Conservation (phyloP, 2,329 filamentous ascomycete species). For the Cladosporium sp. region DNA sequence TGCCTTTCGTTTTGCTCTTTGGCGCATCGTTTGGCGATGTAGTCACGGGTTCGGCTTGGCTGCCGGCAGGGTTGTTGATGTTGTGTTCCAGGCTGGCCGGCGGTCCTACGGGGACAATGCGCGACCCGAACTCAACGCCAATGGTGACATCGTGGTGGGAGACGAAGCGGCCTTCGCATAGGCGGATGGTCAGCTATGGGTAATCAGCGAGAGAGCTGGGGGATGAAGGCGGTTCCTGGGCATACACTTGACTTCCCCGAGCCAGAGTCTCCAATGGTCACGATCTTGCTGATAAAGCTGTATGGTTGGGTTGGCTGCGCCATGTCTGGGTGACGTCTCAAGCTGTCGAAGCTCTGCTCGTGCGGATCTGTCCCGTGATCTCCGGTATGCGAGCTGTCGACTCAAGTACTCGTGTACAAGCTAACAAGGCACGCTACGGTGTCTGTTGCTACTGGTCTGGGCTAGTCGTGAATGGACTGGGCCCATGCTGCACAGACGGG, state of each 20-base stretch:
- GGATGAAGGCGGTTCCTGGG: conserved; percentile 10
- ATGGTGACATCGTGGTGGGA: conserved; percentile 95
- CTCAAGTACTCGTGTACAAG: neutral
- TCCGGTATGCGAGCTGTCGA: neutral
- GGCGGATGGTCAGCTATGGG: conserved; percentile 72
- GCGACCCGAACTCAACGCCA: conserved; percentile 90
- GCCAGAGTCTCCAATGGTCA: conserved; percentile 93
- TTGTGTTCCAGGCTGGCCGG: conserved; percentile 59
- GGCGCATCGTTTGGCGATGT: conserved; percentile 15
- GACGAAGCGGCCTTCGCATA: conserved; percentile 94
- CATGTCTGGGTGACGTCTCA: neutral
- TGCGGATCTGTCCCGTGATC: neutral
- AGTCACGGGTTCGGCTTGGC: conserved; percentile 10
- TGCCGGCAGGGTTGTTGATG: conserved; percentile 44
- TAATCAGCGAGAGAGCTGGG: conserved; percentile 11
- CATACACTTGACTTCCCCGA: conserved; percentile 80
- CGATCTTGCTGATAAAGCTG: conserved; percentile 99
- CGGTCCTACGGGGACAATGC: conserved; percentile 84
- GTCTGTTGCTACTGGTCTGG: neutral
- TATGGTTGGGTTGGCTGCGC: conserved; percentile 54
- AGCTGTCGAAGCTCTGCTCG: neutral
- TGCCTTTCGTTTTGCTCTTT: conserved; percentile 13
- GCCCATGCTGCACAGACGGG: conserved; percentile 4
- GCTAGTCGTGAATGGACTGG: neutral
- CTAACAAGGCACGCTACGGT: neutral